These are phyloP conservation scores for Fusarium lateritium DNA, from an alignment of 2,329 filamentous ascomycete genomes.

Conservation along the genomic window DNA sequence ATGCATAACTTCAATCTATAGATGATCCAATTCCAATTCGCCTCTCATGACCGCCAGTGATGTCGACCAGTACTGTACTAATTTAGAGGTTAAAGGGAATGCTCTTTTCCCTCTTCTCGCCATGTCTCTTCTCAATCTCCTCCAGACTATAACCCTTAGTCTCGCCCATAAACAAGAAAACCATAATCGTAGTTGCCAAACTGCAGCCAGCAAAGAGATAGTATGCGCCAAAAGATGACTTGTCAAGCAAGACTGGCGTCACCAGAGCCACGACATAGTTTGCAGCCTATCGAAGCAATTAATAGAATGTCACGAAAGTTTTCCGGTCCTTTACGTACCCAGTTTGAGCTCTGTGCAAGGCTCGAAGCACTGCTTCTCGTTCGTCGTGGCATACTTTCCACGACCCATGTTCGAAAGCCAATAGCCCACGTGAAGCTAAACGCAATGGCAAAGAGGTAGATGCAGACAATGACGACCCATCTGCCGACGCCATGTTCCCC, in stretches of 20 bases:
- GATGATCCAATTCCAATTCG: too few species aligned
- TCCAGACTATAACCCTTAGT: conserved; percentile 60
- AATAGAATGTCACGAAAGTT: not conserved
- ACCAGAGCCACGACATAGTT: conserved; percentile 64
- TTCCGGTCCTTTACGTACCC: conserved; percentile 50
- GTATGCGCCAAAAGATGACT: conserved; percentile 60
- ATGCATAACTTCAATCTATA: too few species aligned
- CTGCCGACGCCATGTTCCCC: conserved; percentile 56
- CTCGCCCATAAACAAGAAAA: conserved; percentile 60
- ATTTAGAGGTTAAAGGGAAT: not conserved
- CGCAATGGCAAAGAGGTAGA: conserved; percentile 64
- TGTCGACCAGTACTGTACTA: not conserved
- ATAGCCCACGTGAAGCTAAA: conserved; percentile 68
- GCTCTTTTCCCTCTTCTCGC: not conserved
- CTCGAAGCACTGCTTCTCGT: conserved; percentile 69
- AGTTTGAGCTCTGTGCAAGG: conserved; percentile 68
- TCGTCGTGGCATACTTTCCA: conserved; percentile 69
- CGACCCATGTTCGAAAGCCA: conserved; percentile 66
- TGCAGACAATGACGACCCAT: conserved; percentile 66
- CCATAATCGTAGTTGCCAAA: conserved; percentile 55
- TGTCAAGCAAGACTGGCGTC: conserved; percentile 58
- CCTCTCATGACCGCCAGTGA: not conserved
- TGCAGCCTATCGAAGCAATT: conserved; percentile 48
- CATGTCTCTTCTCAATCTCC: conserved; percentile 52
- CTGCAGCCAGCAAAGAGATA: conserved; percentile 62